Evolutionary conservation across 1,284 basidiomycete genomes (phyloP).

Genomic region (Vanrija pseudolonga): DNA sequence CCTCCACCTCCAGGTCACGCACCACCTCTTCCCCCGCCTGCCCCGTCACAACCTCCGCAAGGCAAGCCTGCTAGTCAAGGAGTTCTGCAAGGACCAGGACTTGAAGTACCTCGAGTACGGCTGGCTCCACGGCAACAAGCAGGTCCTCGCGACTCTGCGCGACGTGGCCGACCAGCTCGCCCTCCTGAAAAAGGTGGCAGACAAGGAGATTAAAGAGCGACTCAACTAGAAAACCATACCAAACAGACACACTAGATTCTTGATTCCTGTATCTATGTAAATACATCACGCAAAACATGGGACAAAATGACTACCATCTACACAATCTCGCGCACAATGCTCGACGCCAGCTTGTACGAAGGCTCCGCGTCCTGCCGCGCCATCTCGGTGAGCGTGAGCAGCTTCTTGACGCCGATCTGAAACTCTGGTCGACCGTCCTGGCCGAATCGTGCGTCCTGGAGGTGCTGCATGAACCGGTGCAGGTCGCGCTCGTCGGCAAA

Average conservation of each 20-base stretch:
- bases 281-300: too few relatives aligned
- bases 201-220: constrained; percentile 42
- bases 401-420: constrained; percentile 91
- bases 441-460: constrained; percentile 72
- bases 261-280: too few relatives aligned
- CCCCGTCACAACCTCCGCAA: constrained; percentile 87
- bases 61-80: constrained; percentile 75
- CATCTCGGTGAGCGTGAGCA: constrained; percentile 93
- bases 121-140: constrained; percentile 65
- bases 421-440: constrained; percentile 54
- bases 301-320: too few relatives aligned
- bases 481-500: constrained; percentile 63
- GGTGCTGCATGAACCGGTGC: constrained; percentile 49
- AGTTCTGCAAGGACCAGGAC: constrained; percentile 78
- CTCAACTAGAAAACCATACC: background rate
- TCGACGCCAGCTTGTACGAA: constrained; percentile 67
- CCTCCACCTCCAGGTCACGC: constrained; percentile 91
- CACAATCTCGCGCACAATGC: constrained; percentile 55
- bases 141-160: constrained; percentile 44
- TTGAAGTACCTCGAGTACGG: constrained; percentile 85
- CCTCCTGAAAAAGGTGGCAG: constrained; percentile 48
- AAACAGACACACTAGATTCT: too few relatives aligned
- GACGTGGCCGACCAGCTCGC: constrained; percentile 49
- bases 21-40: constrained; percentile 92
- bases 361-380: constrained; percentile 85